phyloP scores from a whole-genome alignment of 345 rosid genomes.

The Cardamine chenopodiifolia region DNA sequence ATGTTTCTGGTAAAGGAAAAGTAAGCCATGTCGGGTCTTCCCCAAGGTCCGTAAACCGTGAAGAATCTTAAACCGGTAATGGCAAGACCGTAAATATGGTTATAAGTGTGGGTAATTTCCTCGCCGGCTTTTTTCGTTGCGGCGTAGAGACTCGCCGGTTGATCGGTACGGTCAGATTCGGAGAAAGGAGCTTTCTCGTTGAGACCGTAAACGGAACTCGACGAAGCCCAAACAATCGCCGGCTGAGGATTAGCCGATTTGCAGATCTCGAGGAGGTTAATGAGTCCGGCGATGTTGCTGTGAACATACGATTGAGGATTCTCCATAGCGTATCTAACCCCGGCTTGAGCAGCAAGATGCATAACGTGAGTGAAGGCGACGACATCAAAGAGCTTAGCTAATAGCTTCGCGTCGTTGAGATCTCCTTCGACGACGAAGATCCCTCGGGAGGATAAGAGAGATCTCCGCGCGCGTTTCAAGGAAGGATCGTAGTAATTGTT shows the following conservation, averaged over 20 bases:
- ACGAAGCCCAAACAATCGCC: constrained; percentile 80
- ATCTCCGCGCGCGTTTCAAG: constrained; percentile 54
- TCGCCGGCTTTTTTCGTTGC: constrained; percentile 89
- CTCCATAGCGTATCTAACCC: constrained; percentile 78
- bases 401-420: constrained; percentile 60
- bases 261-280: constrained; percentile 66
- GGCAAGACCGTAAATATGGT: constrained; percentile 79
- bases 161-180: constrained; percentile 68
- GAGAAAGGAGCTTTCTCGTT: constrained; percentile 76
- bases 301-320: constrained; percentile 76
- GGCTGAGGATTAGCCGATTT: constrained; percentile 81
- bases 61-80: constrained; percentile 79
- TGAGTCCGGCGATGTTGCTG: constrained; percentile 76
- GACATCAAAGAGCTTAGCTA: constrained; percentile 68
- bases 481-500: constrained; percentile 79
- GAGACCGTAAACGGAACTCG: constrained; percentile 80
- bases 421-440: constrained; percentile 70
- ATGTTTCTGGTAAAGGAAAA: constrained; percentile 68
- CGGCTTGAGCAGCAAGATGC: constrained; percentile 94
- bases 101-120: constrained; percentile 79
- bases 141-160: constrained; percentile 83
- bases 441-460: constrained; percentile 49
- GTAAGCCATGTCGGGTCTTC: constrained; percentile 89
- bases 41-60: constrained; percentile 90
- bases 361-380: constrained; percentile 83